These are phyloP conservation scores for Fraxinus pennsylvanica DNA, from an alignment of 257 asterid genomes.

Conservation along the genomic window DNA sequence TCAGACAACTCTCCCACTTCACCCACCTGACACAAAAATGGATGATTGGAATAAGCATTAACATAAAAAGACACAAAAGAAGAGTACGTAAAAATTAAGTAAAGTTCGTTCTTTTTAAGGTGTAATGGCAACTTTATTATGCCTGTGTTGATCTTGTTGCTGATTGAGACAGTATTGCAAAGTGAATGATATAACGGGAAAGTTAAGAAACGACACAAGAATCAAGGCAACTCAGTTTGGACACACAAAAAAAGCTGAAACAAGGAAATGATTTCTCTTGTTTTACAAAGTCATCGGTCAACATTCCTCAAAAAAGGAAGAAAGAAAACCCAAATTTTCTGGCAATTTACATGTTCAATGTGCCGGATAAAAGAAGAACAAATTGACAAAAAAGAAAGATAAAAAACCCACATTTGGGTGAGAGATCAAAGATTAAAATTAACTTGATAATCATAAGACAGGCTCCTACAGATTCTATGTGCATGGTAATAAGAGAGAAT, in stretches of 20 bases:
- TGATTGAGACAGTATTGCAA: background rate
- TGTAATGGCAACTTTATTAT: background rate
- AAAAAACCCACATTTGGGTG: background rate
- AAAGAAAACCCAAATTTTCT: background rate
- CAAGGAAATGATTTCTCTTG: background rate
- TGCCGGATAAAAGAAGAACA: background rate
- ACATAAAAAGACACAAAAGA: background rate
- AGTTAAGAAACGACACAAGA: background rate
- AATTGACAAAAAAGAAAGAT: background rate
- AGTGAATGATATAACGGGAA: background rate
- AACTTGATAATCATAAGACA: background rate
- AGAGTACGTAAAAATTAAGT: background rate
- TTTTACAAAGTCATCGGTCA: background rate
- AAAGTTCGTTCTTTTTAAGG: background rate
- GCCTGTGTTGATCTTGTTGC: background rate
- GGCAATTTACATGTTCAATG: background rate
- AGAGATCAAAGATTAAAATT: background rate
- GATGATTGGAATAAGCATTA: background rate
- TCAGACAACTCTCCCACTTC: slow-evolving; percentile 17
- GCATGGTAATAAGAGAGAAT: background rate
- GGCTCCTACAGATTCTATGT: background rate
- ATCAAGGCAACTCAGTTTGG: background rate
- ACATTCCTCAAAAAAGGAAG: background rate
- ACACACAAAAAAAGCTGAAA: background rate
- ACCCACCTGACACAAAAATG: background rate